Evolutionary conservation across 2,329 filamentous ascomycete genomes (phyloP).

Genomic region (Hirsutella minnesotensis): DNA sequence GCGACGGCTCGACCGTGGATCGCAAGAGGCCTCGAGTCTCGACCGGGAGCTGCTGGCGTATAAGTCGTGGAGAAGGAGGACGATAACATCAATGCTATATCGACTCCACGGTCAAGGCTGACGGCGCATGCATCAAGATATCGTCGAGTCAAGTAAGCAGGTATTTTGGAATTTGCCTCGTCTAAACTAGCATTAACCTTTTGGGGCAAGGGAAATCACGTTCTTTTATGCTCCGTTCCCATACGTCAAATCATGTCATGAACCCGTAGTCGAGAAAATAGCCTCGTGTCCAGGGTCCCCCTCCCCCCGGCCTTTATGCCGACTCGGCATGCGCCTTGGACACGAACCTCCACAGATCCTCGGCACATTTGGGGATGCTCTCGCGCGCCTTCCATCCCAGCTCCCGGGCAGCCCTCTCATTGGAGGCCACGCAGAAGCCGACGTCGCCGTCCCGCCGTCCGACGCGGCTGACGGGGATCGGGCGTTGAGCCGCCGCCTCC

Average conservation of each 20-base stretch:
- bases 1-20: no score
- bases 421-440: constrained; percentile 29
- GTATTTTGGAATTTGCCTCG: no score
- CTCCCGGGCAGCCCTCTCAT: constrained; percentile 25
- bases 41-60: no score
- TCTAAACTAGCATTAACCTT: no score
- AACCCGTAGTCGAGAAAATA: neutral
- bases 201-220: no score
- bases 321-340: constrained; percentile 2
- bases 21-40: no score
- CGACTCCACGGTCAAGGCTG: no score
- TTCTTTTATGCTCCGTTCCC: no score
- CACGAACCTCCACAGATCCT: constrained; percentile 22
- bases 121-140: no score
- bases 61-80: no score
- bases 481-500: constrained; percentile 22
- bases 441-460: constrained; percentile 30
- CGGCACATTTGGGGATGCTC: constrained; percentile 19
- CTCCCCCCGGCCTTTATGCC: neutral
- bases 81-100: no score
- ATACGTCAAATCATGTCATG: neutral
- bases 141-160: no score
- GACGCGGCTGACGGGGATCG: constrained; percentile 24
- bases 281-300: neutral
- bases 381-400: constrained; percentile 25